phyloP scores from a whole-genome alignment of 2,329 filamentous ascomycete species.

The Magnaporthiopsis incrustans region DNA sequence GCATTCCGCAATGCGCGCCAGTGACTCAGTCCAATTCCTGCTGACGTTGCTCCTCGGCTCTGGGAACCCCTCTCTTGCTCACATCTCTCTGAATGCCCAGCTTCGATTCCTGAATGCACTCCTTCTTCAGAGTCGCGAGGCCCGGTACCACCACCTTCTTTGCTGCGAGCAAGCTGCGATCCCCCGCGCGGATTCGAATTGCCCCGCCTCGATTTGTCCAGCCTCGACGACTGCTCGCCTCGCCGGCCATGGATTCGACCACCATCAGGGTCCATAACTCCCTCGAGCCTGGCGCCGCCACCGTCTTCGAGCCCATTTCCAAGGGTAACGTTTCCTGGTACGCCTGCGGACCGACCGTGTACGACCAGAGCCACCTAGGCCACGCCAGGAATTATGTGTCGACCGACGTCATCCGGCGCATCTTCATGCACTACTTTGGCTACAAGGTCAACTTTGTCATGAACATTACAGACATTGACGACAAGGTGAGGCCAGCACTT shows the following conservation, averaged over 20 bases:
- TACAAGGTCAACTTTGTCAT: constrained; percentile 82
- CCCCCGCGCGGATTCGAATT: not conserved
- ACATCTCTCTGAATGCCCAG: constrained; percentile 2
- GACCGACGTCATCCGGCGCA: constrained; percentile 79
- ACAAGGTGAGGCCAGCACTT: constrained; percentile 23
- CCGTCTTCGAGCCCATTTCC: constrained; percentile 66
- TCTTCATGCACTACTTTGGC: constrained; percentile 74
- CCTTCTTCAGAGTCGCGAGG: constrained; percentile 7
- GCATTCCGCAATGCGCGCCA: constrained; percentile 1
- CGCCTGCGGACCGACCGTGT: constrained; percentile 79
- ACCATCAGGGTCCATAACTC: constrained; percentile 70
- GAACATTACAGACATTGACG: constrained; percentile 84
- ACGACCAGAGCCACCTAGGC: constrained; percentile 73
- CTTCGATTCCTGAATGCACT: constrained; percentile 8
- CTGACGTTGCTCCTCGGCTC: not conserved
- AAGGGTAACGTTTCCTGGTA: constrained; percentile 73
- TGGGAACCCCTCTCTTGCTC: not conserved
- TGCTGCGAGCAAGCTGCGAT: not conserved
- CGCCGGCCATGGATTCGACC: constrained; percentile 3
- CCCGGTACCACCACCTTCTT: not conserved
- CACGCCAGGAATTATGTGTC: constrained; percentile 88
- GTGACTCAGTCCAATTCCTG: not conserved
- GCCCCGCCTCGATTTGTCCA: not conserved
- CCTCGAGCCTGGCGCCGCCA: constrained; percentile 62
- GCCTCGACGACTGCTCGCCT: not conserved